A percentile compares a stretch with the other conserved stretches of the same genome.
Conservation (phyloP, 176 grass and related monocot genomes). For the Dendrocalamus sinicus region DNA sequence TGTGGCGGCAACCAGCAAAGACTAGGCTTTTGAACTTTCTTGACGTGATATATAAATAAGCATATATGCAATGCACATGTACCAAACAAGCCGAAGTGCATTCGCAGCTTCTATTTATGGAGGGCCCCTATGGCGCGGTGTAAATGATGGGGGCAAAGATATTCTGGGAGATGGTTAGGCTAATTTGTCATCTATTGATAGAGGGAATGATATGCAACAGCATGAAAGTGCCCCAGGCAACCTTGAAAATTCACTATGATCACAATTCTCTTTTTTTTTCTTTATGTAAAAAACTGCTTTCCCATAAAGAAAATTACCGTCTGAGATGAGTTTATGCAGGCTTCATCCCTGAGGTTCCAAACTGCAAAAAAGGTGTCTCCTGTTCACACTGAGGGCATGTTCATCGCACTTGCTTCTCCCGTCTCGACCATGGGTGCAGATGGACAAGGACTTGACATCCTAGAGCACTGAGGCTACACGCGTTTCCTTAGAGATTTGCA, state of each 20-base stretch:
- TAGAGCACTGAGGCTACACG: too few species aligned
- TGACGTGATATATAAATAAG: slow-evolving; percentile 16
- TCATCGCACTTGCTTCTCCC: too few species aligned
- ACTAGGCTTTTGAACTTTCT: slow-evolving; percentile 26
- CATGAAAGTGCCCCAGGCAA: neutral
- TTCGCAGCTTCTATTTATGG: neutral
- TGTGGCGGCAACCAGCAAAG: slow-evolving; percentile 12
- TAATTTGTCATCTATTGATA: slow-evolving; percentile 12
- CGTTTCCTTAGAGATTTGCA: too few species aligned
- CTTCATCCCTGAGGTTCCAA: neutral
- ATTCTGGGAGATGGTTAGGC: neutral
- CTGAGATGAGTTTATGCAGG: neutral
- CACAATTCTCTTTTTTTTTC: neutral
- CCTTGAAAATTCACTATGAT: neutral
- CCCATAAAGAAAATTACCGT: neutral
- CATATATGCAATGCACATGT: slow-evolving; percentile 25
- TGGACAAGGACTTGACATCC: too few species aligned
- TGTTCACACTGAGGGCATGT: too few species aligned
- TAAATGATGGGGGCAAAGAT: slow-evolving; percentile 23
- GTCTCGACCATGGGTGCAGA: too few species aligned
- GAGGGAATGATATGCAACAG: neutral
- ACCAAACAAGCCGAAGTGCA: slow-evolving; percentile 24
- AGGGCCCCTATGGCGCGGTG: neutral
- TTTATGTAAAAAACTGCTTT: neutral
- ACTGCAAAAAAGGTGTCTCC: slow-evolving; percentile 10